Conservation (phyloP, 2,329 filamentous ascomycete species). For the Fusarium camptoceras region DNA sequence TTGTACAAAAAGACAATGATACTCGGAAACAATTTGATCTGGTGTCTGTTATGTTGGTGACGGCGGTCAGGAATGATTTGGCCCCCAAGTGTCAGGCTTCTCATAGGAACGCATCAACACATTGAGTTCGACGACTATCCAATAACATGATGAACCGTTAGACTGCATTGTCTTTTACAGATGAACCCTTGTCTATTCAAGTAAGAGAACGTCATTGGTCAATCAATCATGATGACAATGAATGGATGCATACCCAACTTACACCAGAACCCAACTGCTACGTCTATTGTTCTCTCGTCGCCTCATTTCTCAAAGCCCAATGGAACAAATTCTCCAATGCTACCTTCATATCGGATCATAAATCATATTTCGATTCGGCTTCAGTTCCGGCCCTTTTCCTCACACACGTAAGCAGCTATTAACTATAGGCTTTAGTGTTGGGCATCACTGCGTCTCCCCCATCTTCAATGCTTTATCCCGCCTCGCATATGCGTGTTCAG, state of each 20-base stretch:
- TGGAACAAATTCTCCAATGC: not conserved
- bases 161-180: slow-evolving; percentile 7
- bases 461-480: slow-evolving; percentile 18
- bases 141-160: slow-evolving; percentile 22
- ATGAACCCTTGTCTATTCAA: slow-evolving; percentile 14
- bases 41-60: not conserved
- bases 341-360: slow-evolving; percentile 1
- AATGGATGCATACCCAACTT: slow-evolving; percentile 26
- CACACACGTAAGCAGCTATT: slow-evolving; percentile 33
- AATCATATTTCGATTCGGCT: slow-evolving; percentile 2
- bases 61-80: not conserved
- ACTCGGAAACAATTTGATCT: slow-evolving; percentile 3
- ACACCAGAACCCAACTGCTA: slow-evolving; percentile 14
- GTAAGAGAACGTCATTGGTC: slow-evolving; percentile 19
- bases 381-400: slow-evolving; percentile 8
- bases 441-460: slow-evolving; percentile 44
- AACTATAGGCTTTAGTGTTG: slow-evolving; percentile 31
- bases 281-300: slow-evolving; percentile 1
- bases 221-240: slow-evolving; percentile 4
- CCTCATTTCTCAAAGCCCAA: slow-evolving; percentile 14
- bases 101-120: slow-evolving; percentile 13
- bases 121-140: slow-evolving; percentile 12
- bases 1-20: slow-evolving; percentile 34
- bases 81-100: slow-evolving; percentile 8
- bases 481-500: slow-evolving; percentile 21